Evolutionary conservation across 176 grass and related monocot genomes (phyloP), one percentile per base, ranked within the genome.

Genomic region (Carex myosuroides): DNA sequence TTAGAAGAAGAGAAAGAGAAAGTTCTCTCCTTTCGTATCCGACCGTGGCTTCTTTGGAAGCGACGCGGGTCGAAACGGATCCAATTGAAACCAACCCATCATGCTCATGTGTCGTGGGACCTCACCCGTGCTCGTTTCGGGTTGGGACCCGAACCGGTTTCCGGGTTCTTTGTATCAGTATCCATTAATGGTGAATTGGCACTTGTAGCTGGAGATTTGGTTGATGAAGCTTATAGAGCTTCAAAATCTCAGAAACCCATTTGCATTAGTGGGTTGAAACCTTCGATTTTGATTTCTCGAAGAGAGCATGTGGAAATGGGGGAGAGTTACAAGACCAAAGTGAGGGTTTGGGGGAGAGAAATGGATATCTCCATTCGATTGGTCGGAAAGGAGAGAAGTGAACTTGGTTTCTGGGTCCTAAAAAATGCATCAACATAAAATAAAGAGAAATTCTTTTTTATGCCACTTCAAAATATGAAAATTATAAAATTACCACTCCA

Each of bases 341-440:
- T 88, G n/a, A 86, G 35, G 35, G 83, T 93, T 70, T 77, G 86
- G 42, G 94, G 91, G 22, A 85, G 81, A 79, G 91, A 91, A 71
- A 87, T 91, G 89, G 91, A 93, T 83, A 93, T 97, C 87, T 93
- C 86, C 65, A 89, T 97, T 70, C 84, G 87, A 42, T 85, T 97
- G 41, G 88, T 84, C n/a, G 64, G 84, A 13, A 88, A 84, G 44
- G 88, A 84, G 33, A 87, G 79, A 13, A 85, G 80, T 9, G 81
- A 94, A 42, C 86, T 91, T 1, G 91, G 89, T 39, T 87, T 97
- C 85, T 93, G 84, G 35, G 13, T 97, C 22, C 22, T 24, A 24
- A 24, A 24, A 24, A 24, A 24, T 24, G 22, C 22, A 24, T 24
- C 22, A 24, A 24, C 22, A 24, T 0, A 24, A 24, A 0, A 24